Percentiles rank a stretch among this genome's conserved stretches.
phyloP scores from a whole-genome alignment of 2,329 filamentous ascomycete genomes.

The Colletotrichum orbiculare region DNA sequence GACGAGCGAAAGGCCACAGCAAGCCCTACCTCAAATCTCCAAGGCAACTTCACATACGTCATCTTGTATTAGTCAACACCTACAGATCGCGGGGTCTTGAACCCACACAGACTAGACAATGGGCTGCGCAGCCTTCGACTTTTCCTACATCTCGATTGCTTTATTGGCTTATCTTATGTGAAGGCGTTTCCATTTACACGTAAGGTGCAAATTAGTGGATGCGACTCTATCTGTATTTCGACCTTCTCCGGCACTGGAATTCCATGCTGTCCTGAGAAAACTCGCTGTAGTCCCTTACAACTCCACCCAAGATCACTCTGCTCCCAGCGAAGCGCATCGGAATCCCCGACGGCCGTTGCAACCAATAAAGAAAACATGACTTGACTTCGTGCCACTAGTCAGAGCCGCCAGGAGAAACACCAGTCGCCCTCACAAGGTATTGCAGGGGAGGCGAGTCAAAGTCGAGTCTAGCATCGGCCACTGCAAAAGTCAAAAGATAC shows the following conservation, averaged over 20 bases:
- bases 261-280: not conserved
- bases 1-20: not conserved
- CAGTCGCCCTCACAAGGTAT: conserved; percentile 8
- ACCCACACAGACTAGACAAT: no score
- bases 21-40: not conserved
- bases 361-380: conserved; percentile 21
- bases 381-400: conserved; percentile 20
- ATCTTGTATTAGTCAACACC: not conserved
- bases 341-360: conserved; percentile 20
- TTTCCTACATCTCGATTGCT: no score
- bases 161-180: no score
- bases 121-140: no score
- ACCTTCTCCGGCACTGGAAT: no score
- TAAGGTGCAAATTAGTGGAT: no score
- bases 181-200: no score
- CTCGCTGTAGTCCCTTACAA: not conserved
- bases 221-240: no score
- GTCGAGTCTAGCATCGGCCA: not conserved
- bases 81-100: not conserved
- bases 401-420: conserved; percentile 16
- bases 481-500: not conserved
- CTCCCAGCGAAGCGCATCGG: conserved; percentile 10
- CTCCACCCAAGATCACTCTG: not conserved
- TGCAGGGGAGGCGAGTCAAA: conserved; percentile 12
- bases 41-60: not conserved